These are phyloP conservation scores for Fusarium denticulatum DNA, from an alignment of 2,329 filamentous ascomycete species.

Conservation along the genomic window DNA sequence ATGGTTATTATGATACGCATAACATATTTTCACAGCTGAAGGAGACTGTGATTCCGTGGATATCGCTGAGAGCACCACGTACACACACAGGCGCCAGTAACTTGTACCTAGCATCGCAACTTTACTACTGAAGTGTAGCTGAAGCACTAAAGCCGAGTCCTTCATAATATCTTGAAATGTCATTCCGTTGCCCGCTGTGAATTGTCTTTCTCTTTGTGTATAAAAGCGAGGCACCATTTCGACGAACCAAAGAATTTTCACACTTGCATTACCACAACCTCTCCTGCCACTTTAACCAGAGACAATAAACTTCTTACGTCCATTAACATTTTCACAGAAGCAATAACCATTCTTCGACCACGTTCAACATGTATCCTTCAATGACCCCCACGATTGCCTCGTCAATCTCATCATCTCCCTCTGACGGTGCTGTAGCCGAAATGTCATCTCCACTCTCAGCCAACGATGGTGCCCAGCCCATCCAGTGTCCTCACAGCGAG, in stretches of 20 bases:
- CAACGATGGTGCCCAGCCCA: neutral
- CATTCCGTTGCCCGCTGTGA: neutral
- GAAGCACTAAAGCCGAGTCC: neutral
- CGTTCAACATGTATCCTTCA: neutral
- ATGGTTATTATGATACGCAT: accelerated
- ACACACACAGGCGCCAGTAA: neutral
- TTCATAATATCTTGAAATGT: accelerated
- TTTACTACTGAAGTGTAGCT: neutral
- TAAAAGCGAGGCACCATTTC: neutral
- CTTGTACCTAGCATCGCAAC: neutral
- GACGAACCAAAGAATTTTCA: neutral
- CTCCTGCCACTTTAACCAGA: too few relatives aligned
- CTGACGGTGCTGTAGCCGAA: too few relatives aligned
- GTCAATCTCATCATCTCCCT: accelerated
- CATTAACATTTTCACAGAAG: neutral
- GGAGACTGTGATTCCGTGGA: neutral
- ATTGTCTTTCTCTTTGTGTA: neutral
- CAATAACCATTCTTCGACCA: neutral
- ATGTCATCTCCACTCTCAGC: neutral
- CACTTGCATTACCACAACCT: neutral
- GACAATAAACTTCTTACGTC: neutral
- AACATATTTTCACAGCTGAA: accelerated
- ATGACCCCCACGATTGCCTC: too few relatives aligned
- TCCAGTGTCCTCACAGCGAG: neutral
- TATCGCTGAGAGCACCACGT: neutral